phyloP scores from a whole-genome alignment of 2,329 filamentous ascomycete species.

The Cercospora beticola region DNA sequence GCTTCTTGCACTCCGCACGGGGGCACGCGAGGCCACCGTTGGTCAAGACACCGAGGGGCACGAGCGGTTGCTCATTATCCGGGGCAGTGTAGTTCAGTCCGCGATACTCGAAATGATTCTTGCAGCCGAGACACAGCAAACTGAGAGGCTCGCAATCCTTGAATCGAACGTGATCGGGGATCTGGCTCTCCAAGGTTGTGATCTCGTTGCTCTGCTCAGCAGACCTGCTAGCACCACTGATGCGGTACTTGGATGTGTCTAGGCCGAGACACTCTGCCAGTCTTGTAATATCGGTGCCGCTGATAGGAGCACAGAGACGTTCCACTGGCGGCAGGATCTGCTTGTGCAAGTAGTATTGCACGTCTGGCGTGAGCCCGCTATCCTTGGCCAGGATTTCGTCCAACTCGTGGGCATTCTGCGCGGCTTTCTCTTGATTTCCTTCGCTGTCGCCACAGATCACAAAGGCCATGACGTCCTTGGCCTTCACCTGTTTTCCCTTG shows the following conservation, averaged over 20 bases:
- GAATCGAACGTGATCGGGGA: constrained; percentile 88
- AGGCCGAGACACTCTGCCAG: constrained; percentile 92
- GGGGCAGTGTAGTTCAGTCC: constrained; percentile 59
- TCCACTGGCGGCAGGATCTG: constrained; percentile 98
- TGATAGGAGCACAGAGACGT: constrained; percentile 93
- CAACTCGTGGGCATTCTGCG: constrained; percentile 85
- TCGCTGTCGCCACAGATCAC: constrained; percentile 74
- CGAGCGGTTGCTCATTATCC: constrained; percentile 29
- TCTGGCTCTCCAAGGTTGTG: constrained; percentile 88
- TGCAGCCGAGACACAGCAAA: constrained; percentile 80
- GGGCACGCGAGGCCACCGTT: constrained; percentile 74
- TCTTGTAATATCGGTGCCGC: constrained; percentile 83
- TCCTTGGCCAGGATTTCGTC: constrained; percentile 80
- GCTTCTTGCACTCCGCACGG: constrained; percentile 59
- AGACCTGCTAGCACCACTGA: constrained; percentile 56
- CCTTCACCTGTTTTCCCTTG: constrained; percentile 81
- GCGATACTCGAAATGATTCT: constrained; percentile 69
- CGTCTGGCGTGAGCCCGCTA: constrained; percentile 74
- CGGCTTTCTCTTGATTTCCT: constrained; percentile 65
- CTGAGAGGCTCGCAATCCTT: constrained; percentile 73
- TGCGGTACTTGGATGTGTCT: constrained; percentile 82
- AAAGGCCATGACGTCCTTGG: constrained; percentile 94
- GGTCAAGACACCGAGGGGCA: constrained; percentile 60
- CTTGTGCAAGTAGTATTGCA: constrained; percentile 98
- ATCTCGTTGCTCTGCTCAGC: constrained; percentile 66